phyloP scores from a whole-genome alignment of 1,139 yeast species.

The Taphrina communis region DNA sequence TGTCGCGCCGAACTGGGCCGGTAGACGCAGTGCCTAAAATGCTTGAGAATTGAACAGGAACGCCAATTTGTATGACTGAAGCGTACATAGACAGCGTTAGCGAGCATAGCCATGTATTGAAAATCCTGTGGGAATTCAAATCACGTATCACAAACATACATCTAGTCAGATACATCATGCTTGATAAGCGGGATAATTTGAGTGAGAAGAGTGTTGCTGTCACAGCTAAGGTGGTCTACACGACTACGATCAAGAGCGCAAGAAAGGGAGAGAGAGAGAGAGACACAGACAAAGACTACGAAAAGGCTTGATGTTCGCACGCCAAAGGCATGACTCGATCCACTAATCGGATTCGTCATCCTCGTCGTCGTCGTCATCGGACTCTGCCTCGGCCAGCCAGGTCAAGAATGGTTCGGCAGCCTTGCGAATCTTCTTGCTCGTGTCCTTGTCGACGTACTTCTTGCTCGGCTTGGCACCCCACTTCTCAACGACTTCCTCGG shows the following conservation, averaged over 20 bases:
- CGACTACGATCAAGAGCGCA: not conserved
- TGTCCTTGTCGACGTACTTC: slow-evolving; percentile 90
- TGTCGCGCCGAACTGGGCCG: slow-evolving; percentile 34
- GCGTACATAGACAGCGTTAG: not conserved
- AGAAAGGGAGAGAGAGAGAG: not conserved
- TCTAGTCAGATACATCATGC: not conserved
- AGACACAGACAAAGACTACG: not conserved
- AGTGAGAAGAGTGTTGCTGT: slow-evolving; percentile 11
- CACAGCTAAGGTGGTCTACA: not conserved
- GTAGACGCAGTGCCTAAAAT: slow-evolving; percentile 19
- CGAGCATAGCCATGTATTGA: slow-evolving; percentile 4
- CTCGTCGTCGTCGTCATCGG: slow-evolving; percentile 64
- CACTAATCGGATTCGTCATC: slow-evolving; percentile 49
- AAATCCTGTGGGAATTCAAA: not conserved
- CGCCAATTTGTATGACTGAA: no score
- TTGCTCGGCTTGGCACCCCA: slow-evolving; percentile 95
- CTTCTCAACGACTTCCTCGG: slow-evolving; percentile 77
- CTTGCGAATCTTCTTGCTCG: slow-evolving; percentile 90
- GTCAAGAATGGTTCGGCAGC: slow-evolving; percentile 94
- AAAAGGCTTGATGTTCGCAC: not conserved
- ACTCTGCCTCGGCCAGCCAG: slow-evolving; percentile 95
- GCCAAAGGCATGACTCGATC: no score
- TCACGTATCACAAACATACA: not conserved
- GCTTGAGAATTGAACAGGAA: no score
- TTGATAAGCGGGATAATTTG: not conserved